Base-by-base conservation (phyloP, 2,329 filamentous ascomycete genomes). In the Ophiocordyceps polyrhachis-furcata region DNA sequence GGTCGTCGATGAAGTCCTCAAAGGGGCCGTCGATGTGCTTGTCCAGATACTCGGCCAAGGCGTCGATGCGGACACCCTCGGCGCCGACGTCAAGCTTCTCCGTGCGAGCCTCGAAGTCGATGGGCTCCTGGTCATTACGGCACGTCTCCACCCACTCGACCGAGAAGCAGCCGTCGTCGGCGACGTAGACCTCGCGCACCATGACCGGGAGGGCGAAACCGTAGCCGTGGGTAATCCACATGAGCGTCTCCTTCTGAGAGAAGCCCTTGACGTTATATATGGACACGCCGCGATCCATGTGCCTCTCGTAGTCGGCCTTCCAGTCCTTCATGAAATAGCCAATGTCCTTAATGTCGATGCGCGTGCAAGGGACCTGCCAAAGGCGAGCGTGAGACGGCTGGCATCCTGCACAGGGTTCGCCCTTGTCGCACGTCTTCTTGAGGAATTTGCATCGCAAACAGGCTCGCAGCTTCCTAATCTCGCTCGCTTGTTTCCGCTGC, bases 301-400 rank as follows among this genome's bases (percentile, higher is more conserved):
- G 88, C 53, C 87, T 81, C 66, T 94, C 87, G 56, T 91, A 94
- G 62, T 96, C 89, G 41, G 87, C 88, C 66, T 89, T 93, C 88
- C 88, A 96, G 63, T 95, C 89, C 71, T 95, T 95, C 84, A 95
- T 91, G 70, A 96, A 96, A 64, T 93, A 94, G 40, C 79, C 84
- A 56, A 96, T 93, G 56, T 96, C 89, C 73, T 94, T 95, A 71
- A 96, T 96, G 62, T 95, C 89, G 57, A 95, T 94, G 49, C 89
- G 83, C 38, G 89, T 96, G 71, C 89, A 96, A 49, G 89, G 89
- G 41, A 96, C 89, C 66, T 95, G 88, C 89, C 89, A 96, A 44
- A 96, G 72, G 51, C 89, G 81, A 50, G 89, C 89, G 62, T 96
- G 89, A 19, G 88, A 93, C 43, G 89, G 89, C 67, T 94, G 84